phyloP scores from a whole-genome alignment of 202 grass and related monocot species.

The Schoenoplectus tabernaemontani region DNA sequence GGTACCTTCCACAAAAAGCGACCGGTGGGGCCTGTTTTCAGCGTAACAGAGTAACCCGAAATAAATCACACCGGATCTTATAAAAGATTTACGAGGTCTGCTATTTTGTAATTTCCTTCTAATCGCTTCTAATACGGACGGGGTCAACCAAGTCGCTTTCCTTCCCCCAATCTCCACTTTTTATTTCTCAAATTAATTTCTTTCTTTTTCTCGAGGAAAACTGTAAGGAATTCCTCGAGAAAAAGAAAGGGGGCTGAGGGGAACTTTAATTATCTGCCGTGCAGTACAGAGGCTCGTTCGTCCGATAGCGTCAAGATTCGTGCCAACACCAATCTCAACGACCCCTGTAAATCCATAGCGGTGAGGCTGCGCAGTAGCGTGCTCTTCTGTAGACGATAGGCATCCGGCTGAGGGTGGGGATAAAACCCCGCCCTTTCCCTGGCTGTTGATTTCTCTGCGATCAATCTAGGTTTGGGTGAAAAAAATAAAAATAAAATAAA shows the following conservation, averaged over 20 bases:
- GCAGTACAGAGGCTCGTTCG: no score
- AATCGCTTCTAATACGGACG: slow-evolving; percentile 7
- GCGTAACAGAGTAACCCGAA: not conserved
- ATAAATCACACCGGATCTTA: not conserved
- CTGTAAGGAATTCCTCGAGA: not conserved
- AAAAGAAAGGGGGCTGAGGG: not conserved
- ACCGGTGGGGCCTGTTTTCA: not conserved
- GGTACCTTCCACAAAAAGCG: not conserved
- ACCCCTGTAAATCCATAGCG: no score
- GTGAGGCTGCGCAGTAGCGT: no score
- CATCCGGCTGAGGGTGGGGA: not conserved
- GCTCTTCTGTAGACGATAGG: no score
- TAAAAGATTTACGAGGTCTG: not conserved
- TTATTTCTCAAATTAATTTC: slow-evolving; percentile 3
- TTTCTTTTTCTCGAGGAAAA: not conserved
- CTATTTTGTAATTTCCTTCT: slow-evolving; percentile 2
- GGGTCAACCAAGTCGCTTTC: slow-evolving; percentile 22
- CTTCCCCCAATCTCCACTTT: slow-evolving; percentile 8
- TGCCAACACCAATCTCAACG: no score
- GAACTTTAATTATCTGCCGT: no score
- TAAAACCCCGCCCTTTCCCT: slow-evolving; percentile 5
- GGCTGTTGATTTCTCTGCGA: slow-evolving; percentile 16
- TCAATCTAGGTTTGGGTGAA: slow-evolving; percentile 18
- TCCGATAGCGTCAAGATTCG: no score
- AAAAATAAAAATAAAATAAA: not conserved